Base-by-base conservation (phyloP, 495 filamentous ascomycete species). In the Penicillium antarcticum region DNA sequence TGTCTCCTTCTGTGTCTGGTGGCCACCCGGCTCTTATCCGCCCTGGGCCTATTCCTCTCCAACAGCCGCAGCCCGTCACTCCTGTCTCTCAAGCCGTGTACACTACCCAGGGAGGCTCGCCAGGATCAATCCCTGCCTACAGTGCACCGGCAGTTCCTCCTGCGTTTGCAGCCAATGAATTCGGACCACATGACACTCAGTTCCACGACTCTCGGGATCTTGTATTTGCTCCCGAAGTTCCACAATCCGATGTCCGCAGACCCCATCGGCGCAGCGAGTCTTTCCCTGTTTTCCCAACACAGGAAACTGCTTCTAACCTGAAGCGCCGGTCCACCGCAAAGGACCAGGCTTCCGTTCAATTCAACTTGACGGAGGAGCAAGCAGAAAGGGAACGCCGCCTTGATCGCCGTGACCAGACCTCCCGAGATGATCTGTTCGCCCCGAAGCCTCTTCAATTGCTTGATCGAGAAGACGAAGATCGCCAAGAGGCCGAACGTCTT, bases 11-110 rank as follows among this genome's bases (percentile, higher is more conserved):
- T 36, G 70, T 73, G 32, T 52, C 69, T 62, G 43, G 61, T 69
- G 38, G 61, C 55, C 45, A 78, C 72, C 62, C 81, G 70, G 76
- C 71, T 5, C 53, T 69, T 16, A 59, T 76, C 38, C 71, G 76
- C 18, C 74, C 78, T 13, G 76, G 71, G 5, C 67, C 74, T 17
- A 75, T 83, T 37, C 79, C 79, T 9, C 67, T 84, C 5, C 80
- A 81, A 48, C 78, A 82, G 45, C 81, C 81, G 34, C 79, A 81
- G 53, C 81, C 81, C 23, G 65, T 79, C 29, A 72, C 74, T 1
- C 79, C 79, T 5, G 78, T 84, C 26, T 82, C 79, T 19, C 72
- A 80, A 54, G 66, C 74, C 3, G 66, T 84, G 3, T 84, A 80
- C 55, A 73, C 73, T 14, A 68, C 66, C 11, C 72, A 77, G 53